These are phyloP conservation scores for Mayamaea pseudoterrestris DNA, from an alignment of 108 stramenopile species.

Conservation along the genomic window DNA sequence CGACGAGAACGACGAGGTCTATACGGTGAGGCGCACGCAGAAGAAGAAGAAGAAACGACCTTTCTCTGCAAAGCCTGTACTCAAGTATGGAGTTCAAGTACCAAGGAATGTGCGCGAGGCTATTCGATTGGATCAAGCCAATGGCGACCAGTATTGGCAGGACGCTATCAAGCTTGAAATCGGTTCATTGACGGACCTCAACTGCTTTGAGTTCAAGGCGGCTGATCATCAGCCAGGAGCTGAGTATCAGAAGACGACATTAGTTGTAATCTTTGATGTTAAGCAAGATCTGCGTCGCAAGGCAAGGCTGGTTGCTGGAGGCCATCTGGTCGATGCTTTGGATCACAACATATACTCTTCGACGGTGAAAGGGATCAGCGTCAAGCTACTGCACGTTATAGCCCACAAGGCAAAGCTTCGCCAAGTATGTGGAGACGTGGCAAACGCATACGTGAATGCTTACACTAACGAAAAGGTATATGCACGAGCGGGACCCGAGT, in stretches of 20 bases:
- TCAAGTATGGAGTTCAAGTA: no score
- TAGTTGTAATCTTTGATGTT: conserved; percentile 12
- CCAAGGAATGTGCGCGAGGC: background rate
- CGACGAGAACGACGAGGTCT: no score
- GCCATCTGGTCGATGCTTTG: conserved; percentile 22
- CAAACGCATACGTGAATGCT: conserved; percentile 29
- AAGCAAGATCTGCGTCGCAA: conserved; percentile 22
- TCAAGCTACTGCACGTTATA: conserved; percentile 14
- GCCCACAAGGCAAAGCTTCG: conserved; percentile 21
- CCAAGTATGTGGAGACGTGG: conserved; percentile 18
- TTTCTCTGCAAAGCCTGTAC: background rate
- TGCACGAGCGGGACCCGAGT: conserved; percentile 17
- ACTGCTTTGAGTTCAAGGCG: background rate
- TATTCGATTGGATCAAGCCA: background rate
- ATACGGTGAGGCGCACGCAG: background rate
- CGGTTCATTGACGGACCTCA: no score
- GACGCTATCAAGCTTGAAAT: conserved; percentile 1
- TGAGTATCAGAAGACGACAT: conserved; percentile 1
- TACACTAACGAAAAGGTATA: conserved; percentile 13
- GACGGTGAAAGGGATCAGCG: conserved; percentile 17
- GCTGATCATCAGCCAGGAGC: conserved; percentile 1
- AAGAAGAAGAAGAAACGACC: background rate
- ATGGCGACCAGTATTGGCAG: background rate
- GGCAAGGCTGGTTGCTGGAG: conserved; percentile 22
- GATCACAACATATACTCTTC: conserved; percentile 12